phyloP scores from a whole-genome alignment of 2,329 filamentous ascomycete genomes.

The Verticillium nonalfalfae region DNA sequence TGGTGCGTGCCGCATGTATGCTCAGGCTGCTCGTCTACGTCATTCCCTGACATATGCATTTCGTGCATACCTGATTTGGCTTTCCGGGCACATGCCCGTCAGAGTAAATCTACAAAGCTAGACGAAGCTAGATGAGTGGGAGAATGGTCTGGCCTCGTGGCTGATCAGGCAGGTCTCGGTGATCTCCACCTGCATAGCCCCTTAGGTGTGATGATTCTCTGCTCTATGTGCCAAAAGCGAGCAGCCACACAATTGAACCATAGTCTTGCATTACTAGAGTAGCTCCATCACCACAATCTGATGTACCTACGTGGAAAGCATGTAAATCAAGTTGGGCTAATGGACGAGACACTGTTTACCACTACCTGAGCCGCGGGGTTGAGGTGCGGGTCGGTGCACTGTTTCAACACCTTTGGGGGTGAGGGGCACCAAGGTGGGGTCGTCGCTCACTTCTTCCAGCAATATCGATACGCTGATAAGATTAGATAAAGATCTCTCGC shows the following conservation, averaged over 20 bases:
- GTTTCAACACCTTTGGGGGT: neutral
- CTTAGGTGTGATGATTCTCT: too few relatives aligned
- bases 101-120: neutral
- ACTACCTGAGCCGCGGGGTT: neutral
- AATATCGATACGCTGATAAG: neutral
- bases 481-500: conserved; percentile 1
- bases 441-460: neutral
- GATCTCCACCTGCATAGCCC: neutral
- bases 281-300: too few relatives aligned
- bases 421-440: neutral
- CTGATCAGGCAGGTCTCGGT: neutral
- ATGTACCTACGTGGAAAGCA: too few relatives aligned
- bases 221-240: too few relatives aligned
- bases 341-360: too few relatives aligned
- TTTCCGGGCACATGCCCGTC: neutral
- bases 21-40: neutral
- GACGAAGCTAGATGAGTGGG: neutral
- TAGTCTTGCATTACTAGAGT: too few relatives aligned
- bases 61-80: neutral
- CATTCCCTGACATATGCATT: neutral
- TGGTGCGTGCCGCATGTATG: neutral
- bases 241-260: too few relatives aligned
- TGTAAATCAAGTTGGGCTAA: too few relatives aligned
- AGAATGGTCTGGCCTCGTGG: neutral
- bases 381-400: neutral